Conservation (phyloP, 129 eudicot species). For the Flaveria sonorensis region DNA sequence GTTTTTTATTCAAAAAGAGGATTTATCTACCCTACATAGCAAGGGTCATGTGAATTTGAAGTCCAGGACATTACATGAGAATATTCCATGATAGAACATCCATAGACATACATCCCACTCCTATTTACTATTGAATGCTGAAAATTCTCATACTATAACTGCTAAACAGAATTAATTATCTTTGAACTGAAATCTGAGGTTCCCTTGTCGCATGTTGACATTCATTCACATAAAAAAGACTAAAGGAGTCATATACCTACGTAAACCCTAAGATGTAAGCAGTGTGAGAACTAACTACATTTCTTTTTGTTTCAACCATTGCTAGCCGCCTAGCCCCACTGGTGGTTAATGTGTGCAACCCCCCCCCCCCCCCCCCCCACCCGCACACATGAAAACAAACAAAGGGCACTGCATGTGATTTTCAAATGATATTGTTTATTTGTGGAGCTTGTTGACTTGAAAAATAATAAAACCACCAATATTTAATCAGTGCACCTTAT, state of each 20-base stretch:
- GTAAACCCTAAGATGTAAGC: not conserved
- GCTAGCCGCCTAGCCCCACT: no score
- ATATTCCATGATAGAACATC: slow-evolving; percentile 4
- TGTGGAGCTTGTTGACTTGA: not conserved
- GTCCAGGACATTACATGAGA: not conserved
- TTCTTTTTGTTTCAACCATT: no score
- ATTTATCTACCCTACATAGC: not conserved
- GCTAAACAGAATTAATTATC: not conserved
- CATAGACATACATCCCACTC: not conserved
- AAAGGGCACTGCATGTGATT: no score
- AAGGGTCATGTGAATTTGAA: not conserved
- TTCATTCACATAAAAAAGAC: not conserved
- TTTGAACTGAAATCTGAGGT: not conserved
- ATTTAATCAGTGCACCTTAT: no score
- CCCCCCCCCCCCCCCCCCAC: not conserved
- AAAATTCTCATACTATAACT: not conserved
- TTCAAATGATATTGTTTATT: no score
- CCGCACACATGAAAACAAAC: not conserved
- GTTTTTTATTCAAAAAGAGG: slow-evolving; percentile 4
- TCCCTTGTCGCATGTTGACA: not conserved
- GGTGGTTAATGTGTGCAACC: no score
- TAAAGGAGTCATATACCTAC: not conserved
- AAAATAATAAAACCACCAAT: no score
- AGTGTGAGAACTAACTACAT: no score
- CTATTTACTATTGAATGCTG: not conserved